These are phyloP conservation scores for Pholiota conissans DNA, from an alignment of 768 basidiomycete species.

Conservation along the genomic window DNA sequence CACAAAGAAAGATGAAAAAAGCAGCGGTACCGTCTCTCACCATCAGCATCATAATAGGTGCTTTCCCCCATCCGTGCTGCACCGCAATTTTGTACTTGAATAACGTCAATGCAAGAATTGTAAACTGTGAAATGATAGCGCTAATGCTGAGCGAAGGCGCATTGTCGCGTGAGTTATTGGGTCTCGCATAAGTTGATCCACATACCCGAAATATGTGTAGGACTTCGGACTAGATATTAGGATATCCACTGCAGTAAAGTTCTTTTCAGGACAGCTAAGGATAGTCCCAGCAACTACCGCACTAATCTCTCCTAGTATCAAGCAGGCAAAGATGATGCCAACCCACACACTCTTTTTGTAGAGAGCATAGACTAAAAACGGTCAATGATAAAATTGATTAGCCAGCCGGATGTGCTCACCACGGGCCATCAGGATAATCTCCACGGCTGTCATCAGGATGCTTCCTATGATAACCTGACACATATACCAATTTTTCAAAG, in stretches of 20 bases:
- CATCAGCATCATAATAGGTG: slow-evolving; percentile 33
- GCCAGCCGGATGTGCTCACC: slow-evolving; percentile 14
- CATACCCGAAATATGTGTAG: slow-evolving; percentile 29
- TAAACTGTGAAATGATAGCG: slow-evolving; percentile 29
- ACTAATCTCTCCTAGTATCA: slow-evolving; percentile 22
- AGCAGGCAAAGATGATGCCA: slow-evolving; percentile 17
- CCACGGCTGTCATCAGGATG: slow-evolving; percentile 28
- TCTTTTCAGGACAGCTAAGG: slow-evolving; percentile 17
- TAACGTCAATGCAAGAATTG: slow-evolving; percentile 31
- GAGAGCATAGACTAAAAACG: slow-evolving; percentile 28
- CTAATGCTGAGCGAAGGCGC: slow-evolving; percentile 17
- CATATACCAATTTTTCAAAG: slow-evolving; percentile 24
- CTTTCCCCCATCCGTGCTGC: slow-evolving; percentile 30
- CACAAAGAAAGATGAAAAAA: slow-evolving; percentile 35
- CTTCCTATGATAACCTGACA: slow-evolving; percentile 24
- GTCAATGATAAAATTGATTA: not conserved
- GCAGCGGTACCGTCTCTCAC: slow-evolving; percentile 37
- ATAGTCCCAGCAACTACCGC: slow-evolving; percentile 21
- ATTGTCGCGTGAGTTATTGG: not conserved
- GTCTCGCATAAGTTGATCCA: not conserved
- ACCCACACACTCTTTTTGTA: slow-evolving; percentile 32
- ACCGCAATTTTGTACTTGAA: slow-evolving; percentile 28
- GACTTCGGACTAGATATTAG: slow-evolving; percentile 20
- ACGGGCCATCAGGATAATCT: slow-evolving; percentile 27
- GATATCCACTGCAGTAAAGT: slow-evolving; percentile 20